A percentile compares a stretch with the other conserved stretches of the same genome.
These are phyloP conservation scores for Nicotiana knightiana DNA, from an alignment of 257 asterid species.

Conservation along the genomic window DNA sequence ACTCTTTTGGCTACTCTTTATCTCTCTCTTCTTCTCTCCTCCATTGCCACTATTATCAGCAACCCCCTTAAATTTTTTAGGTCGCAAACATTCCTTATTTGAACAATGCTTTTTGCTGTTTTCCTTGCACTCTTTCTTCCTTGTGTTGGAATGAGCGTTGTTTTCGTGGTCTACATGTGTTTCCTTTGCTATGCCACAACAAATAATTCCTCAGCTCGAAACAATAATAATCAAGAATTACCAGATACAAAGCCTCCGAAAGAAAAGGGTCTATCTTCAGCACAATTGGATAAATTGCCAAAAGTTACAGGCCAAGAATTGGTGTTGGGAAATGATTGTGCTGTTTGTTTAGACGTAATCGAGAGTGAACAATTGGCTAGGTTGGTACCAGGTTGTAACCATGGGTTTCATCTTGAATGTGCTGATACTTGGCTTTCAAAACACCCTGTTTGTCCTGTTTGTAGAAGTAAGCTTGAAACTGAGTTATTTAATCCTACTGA, in stretches of 20 bases:
- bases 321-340: slow-evolving; percentile 65
- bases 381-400: slow-evolving; percentile 80
- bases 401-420: slow-evolving; percentile 74
- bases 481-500: slow-evolving; percentile 41
- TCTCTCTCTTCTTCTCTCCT: background rate
- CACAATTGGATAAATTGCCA: slow-evolving; percentile 68
- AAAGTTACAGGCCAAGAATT: slow-evolving; percentile 54
- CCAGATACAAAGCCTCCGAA: background rate
- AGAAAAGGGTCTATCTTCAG: slow-evolving; percentile 48
- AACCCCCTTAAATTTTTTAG: background rate
- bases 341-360: slow-evolving; percentile 72
- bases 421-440: slow-evolving; percentile 78
- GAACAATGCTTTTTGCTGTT: slow-evolving; percentile 52
- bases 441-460: slow-evolving; percentile 64
- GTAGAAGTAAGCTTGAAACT: slow-evolving; percentile 54
- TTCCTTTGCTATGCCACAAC: slow-evolving; percentile 63
- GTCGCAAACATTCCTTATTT: no score
- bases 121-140: slow-evolving; percentile 82
- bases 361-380: slow-evolving; percentile 58
- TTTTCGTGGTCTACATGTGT: slow-evolving; percentile 68
- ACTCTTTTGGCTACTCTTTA: slow-evolving; percentile 10
- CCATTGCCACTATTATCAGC: slow-evolving; percentile 3
- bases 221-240: background rate
- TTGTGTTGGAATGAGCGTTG: slow-evolving; percentile 78
- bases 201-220: background rate